Percentiles rank a stretch among this genome's conserved stretches.
Conservation (phyloP, 768 basidiomycete species). For the Wakefieldia striispora region DNA sequence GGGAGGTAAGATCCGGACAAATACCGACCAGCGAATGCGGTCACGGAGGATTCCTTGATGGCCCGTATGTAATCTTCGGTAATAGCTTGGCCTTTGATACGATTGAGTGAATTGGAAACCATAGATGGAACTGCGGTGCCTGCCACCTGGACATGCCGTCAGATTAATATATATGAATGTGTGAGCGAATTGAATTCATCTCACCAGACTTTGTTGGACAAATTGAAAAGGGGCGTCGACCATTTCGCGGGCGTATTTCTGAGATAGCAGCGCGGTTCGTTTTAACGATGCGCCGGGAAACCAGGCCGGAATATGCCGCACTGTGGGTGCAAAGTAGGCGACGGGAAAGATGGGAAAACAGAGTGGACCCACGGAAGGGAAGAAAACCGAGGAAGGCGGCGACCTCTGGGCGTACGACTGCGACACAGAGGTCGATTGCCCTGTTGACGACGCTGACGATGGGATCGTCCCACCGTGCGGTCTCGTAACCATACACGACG, state of each 20-base stretch:
- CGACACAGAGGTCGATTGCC: constrained; percentile 20
- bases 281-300: constrained; percentile 39
- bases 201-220: constrained; percentile 33
- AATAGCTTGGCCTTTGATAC: constrained; percentile 4
- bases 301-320: constrained; percentile 39
- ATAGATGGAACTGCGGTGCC: constrained; percentile 28
- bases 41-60: constrained; percentile 29
- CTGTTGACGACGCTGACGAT: constrained; percentile 26
- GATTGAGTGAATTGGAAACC: constrained; percentile 24
- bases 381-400: constrained; percentile 37
- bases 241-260: constrained; percentile 20
- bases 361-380: constrained; percentile 31
- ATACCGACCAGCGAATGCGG: constrained; percentile 29
- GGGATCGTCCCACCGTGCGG: constrained; percentile 23
- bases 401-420: constrained; percentile 26
- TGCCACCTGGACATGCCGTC: constrained; percentile 13
- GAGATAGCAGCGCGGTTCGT: constrained; percentile 24
- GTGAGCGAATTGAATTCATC: background rate
- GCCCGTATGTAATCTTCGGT: constrained; percentile 14
- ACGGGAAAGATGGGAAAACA: background rate
- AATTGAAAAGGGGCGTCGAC: constrained; percentile 32
- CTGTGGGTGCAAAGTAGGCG: constrained; percentile 11
- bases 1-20: background rate
- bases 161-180: background rate
- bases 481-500: constrained; percentile 31